phyloP scores from a whole-genome alignment of 805 yeast species.

The Torulaspora delbrueckii region DNA sequence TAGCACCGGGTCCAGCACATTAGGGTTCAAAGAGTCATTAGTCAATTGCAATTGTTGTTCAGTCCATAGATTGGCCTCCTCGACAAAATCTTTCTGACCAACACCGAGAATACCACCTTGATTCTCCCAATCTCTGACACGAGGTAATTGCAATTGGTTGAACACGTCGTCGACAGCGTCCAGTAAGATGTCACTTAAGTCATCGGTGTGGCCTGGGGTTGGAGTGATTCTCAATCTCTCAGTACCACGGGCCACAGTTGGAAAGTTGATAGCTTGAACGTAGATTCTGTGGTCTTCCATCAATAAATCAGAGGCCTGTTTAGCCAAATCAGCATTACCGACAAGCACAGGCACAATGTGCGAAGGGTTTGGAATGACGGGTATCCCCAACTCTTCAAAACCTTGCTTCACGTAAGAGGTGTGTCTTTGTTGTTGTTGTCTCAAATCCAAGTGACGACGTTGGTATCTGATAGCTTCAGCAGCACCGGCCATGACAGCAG shows the following conservation, averaged over 20 bases:
- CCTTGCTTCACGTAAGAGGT: constrained; percentile 79
- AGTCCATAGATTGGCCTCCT: constrained; percentile 78
- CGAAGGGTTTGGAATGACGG: constrained; percentile 95
- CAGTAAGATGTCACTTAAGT: constrained; percentile 69
- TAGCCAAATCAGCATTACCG: constrained; percentile 92
- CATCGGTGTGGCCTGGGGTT: constrained; percentile 89
- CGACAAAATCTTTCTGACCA: constrained; percentile 49
- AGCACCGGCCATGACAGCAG: constrained; percentile 96
- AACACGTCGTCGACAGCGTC: constrained; percentile 79
- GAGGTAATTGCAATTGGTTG: constrained; percentile 64
- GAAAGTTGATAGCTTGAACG: constrained; percentile 98
- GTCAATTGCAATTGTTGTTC: constrained; percentile 64
- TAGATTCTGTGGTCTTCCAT: constrained; percentile 81
- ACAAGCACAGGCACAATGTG: constrained; percentile 94
- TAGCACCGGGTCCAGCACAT: constrained; percentile 59
- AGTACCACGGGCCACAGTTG: constrained; percentile 93
- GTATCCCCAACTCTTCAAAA: constrained; percentile 69
- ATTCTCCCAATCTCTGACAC: constrained; percentile 70
- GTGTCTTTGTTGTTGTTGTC: constrained; percentile 79
- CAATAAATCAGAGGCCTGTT: constrained; percentile 82
- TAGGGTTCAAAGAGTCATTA: constrained; percentile 59
- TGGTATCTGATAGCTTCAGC: constrained; percentile 81
- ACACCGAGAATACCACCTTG: constrained; percentile 91
- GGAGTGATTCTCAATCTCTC: constrained; percentile 98
- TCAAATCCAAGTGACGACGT: constrained; percentile 67